Conservation (phyloP, 2,329 filamentous ascomycete species). For the Onygena corvina region DNA sequence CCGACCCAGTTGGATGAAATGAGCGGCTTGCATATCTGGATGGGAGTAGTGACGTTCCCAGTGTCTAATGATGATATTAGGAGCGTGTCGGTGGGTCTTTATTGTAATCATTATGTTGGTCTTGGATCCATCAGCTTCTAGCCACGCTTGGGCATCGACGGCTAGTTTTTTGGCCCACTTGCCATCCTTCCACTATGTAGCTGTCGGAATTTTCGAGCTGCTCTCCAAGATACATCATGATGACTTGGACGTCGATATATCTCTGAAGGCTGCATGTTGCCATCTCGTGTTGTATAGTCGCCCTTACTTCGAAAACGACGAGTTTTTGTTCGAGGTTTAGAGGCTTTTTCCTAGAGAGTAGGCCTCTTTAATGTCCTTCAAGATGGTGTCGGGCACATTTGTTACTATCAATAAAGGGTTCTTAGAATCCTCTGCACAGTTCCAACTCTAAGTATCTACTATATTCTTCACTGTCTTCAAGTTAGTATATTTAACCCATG, state of each 20-base stretch:
- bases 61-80: background rate
- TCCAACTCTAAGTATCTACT: background rate
- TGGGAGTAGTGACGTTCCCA: background rate
- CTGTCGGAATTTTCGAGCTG: too few species aligned
- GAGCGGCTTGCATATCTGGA: background rate
- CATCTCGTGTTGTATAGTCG: background rate
- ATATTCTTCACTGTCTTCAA: background rate
- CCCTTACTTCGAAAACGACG: background rate
- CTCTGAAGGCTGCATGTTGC: background rate
- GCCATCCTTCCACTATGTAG: too few species aligned
- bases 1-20: background rate
- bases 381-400: background rate
- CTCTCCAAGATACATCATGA: background rate
- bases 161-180: conserved; percentile 9
- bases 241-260: background rate
- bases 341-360: background rate
- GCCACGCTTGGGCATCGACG: conserved; percentile 6
- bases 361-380: background rate
- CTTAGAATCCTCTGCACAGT: background rate
- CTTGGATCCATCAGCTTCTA: background rate
- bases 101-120: background rate
- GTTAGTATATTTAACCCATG: background rate
- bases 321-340: background rate
- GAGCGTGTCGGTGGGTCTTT: conserved; percentile 2
- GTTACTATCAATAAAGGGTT: background rate